phyloP scores from a whole-genome alignment of 108 stramenopile genomes.

The Seminavis robusta region DNA sequence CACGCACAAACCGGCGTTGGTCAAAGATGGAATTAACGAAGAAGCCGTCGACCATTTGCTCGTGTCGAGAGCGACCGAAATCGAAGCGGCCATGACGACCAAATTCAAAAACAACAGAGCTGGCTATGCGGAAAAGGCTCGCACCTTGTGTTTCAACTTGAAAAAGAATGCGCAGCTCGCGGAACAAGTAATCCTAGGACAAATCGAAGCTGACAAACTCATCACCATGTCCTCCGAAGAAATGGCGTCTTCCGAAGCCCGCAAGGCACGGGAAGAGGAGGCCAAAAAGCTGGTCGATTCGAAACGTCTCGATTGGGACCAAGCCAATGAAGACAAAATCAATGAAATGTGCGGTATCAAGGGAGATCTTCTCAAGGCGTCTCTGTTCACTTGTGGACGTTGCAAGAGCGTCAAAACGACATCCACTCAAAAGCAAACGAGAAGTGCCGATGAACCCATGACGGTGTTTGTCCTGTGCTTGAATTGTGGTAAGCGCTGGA shows the following conservation, averaged over 20 bases:
- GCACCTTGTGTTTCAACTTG: slow-evolving; percentile 78
- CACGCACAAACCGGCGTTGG: slow-evolving; percentile 37
- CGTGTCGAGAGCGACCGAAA: slow-evolving; percentile 59
- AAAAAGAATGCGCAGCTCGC: slow-evolving; percentile 75
- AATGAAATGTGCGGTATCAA: slow-evolving; percentile 89
- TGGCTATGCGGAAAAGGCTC: slow-evolving; percentile 73
- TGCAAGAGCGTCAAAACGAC: slow-evolving; percentile 96
- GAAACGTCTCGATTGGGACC: slow-evolving; percentile 82
- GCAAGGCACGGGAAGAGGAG: slow-evolving; percentile 47
- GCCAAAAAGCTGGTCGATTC: slow-evolving; percentile 71
- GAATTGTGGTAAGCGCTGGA: slow-evolving; percentile 93
- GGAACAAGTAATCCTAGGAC: slow-evolving; percentile 58
- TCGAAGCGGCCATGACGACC: slow-evolving; percentile 61
- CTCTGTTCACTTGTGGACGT: slow-evolving; percentile 91
- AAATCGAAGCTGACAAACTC: slow-evolving; percentile 44
- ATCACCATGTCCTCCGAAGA: slow-evolving; percentile 69
- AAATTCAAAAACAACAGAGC: slow-evolving; percentile 34
- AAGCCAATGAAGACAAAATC: slow-evolving; percentile 85
- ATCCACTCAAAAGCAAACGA: slow-evolving; percentile 97
- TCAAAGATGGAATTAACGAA: slow-evolving; percentile 63
- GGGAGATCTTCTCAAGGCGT: slow-evolving; percentile 82
- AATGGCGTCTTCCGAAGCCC: slow-evolving; percentile 65
- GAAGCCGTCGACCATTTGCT: slow-evolving; percentile 60
- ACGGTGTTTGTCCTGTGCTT: slow-evolving; percentile 94
- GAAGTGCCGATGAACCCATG: slow-evolving; percentile 99